phyloP scores from a whole-genome alignment of 768 basidiomycete genomes.

The Leccinum pellstonianum region DNA sequence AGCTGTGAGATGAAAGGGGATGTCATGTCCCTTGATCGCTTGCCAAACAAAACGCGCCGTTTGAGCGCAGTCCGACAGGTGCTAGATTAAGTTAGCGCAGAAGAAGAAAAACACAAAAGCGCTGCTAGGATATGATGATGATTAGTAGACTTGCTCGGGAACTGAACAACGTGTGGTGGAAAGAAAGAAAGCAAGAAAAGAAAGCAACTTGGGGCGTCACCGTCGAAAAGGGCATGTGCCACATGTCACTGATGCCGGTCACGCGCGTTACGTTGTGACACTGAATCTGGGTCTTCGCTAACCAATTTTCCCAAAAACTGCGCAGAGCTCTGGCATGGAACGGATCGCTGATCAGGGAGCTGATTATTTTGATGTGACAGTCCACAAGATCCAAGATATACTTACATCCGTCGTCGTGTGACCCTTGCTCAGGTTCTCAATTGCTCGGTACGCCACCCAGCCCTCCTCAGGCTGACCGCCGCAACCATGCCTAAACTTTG shows the following conservation, averaged over 20 bases:
- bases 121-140: not conserved
- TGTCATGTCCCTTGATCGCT: slow-evolving; percentile 34
- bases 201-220: not conserved
- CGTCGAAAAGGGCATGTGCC: not conserved
- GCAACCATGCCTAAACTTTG: not conserved
- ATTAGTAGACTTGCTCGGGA: slow-evolving; percentile 5
- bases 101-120: not conserved
- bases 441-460: slow-evolving; percentile 10
- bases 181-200: not conserved
- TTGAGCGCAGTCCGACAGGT: slow-evolving; percentile 23
- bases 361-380: slow-evolving; percentile 9
- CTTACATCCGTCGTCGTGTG: not conserved
- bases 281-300: slow-evolving; percentile 10
- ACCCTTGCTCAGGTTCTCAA: not conserved
- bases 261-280: slow-evolving; percentile 22
- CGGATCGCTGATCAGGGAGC: slow-evolving; percentile 14
- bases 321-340: not conserved
- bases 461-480: not conserved
- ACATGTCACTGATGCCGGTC: slow-evolving; percentile 2
- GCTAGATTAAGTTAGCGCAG: slow-evolving; percentile 9
- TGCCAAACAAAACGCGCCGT: slow-evolving; percentile 24
- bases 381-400: slow-evolving; percentile 15
- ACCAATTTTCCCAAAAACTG: slow-evolving; percentile 11
- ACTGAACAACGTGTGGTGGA: slow-evolving; percentile 1
- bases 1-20: slow-evolving; percentile 30